Evolutionary conservation across 148 eudicot species (phyloP).

Genomic region (Simmondsia chinensis): DNA sequence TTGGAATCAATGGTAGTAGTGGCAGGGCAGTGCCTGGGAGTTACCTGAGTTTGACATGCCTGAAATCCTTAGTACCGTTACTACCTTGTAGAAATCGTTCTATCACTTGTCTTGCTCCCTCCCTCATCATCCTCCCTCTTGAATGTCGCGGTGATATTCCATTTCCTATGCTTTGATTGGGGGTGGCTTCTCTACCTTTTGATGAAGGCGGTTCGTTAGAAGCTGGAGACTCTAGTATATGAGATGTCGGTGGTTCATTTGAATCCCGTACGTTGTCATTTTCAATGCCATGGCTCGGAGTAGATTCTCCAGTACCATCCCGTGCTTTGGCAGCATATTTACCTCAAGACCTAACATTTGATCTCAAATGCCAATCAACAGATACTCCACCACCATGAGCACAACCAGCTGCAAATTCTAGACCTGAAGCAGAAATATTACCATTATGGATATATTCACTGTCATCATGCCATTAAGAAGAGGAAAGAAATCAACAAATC

Average conservation of each 20-base stretch:
- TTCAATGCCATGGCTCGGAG: slow-evolving; percentile 14
- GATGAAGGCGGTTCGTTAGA: background rate
- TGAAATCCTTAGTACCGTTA: slow-evolving; percentile 62
- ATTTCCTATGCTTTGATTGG: background rate
- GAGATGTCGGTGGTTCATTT: too few species aligned
- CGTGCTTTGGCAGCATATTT: slow-evolving; percentile 51
- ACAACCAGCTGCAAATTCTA: slow-evolving; percentile 40
- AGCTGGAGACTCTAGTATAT: too few species aligned
- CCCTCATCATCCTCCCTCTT: too few species aligned
- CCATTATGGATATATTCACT: slow-evolving; percentile 23
- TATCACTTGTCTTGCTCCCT: slow-evolving; percentile 40
- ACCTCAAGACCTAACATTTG: slow-evolving; percentile 57
- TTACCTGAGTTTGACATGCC: slow-evolving; percentile 86
- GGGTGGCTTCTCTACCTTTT: background rate
- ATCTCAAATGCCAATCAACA: slow-evolving; percentile 29
- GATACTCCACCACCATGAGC: slow-evolving; percentile 40
- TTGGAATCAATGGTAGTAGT: too few species aligned
- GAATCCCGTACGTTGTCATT: slow-evolving; percentile 7
- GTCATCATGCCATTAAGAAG: slow-evolving; percentile 31
- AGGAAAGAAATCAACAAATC: slow-evolving; percentile 5
- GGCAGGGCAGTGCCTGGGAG: too few species aligned
- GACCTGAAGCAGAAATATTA: slow-evolving; percentile 27
- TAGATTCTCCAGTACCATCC: slow-evolving; percentile 17
- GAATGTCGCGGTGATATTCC: slow-evolving; percentile 1
- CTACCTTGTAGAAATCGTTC: slow-evolving; percentile 91